phyloP scores from a whole-genome alignment of 2,329 filamentous ascomycete genomes.

The Colletotrichum graminicola region DNA sequence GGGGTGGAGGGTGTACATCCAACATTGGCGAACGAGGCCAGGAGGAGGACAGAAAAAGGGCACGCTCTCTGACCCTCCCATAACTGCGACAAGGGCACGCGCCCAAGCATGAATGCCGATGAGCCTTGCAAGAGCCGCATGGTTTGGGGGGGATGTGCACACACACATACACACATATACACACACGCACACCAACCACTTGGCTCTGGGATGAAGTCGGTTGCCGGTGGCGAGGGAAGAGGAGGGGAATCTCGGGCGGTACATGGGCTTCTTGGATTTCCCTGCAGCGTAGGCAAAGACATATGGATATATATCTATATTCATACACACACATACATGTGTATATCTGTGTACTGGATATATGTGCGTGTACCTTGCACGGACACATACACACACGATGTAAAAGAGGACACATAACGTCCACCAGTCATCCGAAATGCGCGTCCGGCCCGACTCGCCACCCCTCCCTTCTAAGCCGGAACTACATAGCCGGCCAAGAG shows the following conservation, averaged over 20 bases:
- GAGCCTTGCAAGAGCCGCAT: slow-evolving; percentile 35
- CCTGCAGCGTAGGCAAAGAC: background rate
- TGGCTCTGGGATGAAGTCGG: background rate
- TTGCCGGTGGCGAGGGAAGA: background rate
- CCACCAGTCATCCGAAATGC: background rate
- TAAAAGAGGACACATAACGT: background rate
- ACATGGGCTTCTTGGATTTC: background rate
- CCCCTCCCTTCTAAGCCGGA: background rate
- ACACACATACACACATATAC: background rate
- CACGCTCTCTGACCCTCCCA: background rate
- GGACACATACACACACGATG: background rate
- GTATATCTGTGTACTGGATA: no score
- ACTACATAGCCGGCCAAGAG: background rate
- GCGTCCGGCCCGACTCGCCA: background rate
- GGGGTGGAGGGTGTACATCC: background rate
- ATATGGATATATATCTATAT: background rate
- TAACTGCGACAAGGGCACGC: background rate
- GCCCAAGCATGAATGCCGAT: slow-evolving; percentile 22
- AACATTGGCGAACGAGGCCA: background rate
- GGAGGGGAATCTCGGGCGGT: background rate
- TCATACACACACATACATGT: background rate
- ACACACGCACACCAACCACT: background rate
- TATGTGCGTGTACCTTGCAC: background rate
- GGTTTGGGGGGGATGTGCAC: background rate
- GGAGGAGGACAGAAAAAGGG: no score